Base-by-base conservation (phyloP, 2,329 filamentous ascomycete genomes). In the Ustilaginoidea virens region DNA sequence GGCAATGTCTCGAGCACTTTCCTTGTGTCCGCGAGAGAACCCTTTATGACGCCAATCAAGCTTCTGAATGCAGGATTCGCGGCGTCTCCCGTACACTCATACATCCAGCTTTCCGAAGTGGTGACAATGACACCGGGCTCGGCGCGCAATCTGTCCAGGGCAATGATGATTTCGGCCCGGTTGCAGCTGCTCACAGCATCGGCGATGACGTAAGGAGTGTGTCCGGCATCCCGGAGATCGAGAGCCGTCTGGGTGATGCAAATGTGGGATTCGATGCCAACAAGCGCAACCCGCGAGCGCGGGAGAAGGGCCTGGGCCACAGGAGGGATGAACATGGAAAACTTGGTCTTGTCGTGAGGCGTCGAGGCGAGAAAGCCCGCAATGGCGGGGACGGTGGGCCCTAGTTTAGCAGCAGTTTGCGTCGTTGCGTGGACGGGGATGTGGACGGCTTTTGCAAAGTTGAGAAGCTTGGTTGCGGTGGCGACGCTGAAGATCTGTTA, bases 211-310 rank as follows among this genome's bases (percentile, higher is more conserved):
- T 92, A 93, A 5, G 94, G 87, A 30, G 63, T 61, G 52, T 93
- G 81, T 1, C 85, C 85, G 2, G 66, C 64, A 14, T 62, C 60
- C 24, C 90, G 58, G 27, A 92, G 58, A 57, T 94, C 87, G 23
- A 94, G 63, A 11, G 81, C 73, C 23, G 87, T 94, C 63, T 96
- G 87, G 35, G 82, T 86, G 17, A 96, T 74, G 61, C 87, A 96
- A 49, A 96, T 90, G 56, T 96, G 87, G 23, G 73, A 71, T 56
- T 96, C 87, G 48, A 96, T 93, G 21, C 87, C 87, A 11, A 93
- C 77, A 37, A 96, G 72, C 31, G 81, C 77, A 30, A 83, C 67
- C 42, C 76, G 67, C 14, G 69, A 56, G 1, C 47, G 47, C 1
- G 52, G 43, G 1, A 45, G 36, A 13, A 55, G 41, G 25, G 42